Percentiles rank a stretch among this genome's conserved stretches.
These are phyloP conservation scores for Tetracladium marchalianum DNA, from an alignment of 495 filamentous ascomycete species.

Conservation along the genomic window DNA sequence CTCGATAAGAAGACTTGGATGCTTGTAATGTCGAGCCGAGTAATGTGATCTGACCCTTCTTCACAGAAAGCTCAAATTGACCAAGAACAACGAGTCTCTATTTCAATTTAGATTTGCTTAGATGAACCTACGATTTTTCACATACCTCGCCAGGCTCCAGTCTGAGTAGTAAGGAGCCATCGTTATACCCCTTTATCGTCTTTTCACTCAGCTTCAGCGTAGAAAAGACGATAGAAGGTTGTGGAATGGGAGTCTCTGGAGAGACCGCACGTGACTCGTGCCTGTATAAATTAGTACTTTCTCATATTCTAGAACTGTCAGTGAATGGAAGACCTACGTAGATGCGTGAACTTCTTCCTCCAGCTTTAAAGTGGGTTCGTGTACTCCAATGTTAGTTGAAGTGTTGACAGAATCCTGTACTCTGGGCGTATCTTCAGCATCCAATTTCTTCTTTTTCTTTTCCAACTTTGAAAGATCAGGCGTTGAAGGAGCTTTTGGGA, in stretches of 20 bases:
- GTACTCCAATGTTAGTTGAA: neutral
- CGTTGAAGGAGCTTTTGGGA: too few relatives aligned
- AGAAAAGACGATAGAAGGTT: constrained; percentile 24
- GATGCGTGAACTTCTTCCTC: neutral
- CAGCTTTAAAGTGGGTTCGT: neutral
- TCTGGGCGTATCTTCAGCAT: neutral
- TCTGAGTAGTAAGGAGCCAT: constrained; percentile 26
- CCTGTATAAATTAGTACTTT: constrained; percentile 7
- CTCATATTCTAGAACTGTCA: constrained; percentile 4
- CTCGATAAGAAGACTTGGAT: constrained; percentile 41
- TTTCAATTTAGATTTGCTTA: constrained; percentile 3
- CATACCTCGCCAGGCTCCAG: constrained; percentile 38
- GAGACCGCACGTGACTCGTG: constrained; percentile 13
- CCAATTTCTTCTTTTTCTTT: neutral
- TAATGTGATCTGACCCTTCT: constrained; percentile 52
- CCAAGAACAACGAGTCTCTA: constrained; percentile 62
- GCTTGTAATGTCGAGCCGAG: constrained; percentile 54
- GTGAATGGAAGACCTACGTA: constrained; percentile 13
- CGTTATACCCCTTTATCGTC: constrained; percentile 27
- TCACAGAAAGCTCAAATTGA: constrained; percentile 62
- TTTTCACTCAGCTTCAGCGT: constrained; percentile 33
- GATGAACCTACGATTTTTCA: too few relatives aligned
- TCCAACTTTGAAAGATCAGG: too few relatives aligned
- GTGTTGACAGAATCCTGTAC: neutral
- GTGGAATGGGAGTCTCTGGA: constrained; percentile 5